Evolutionary conservation across 2,329 filamentous ascomycete genomes (phyloP).

Genomic region (Neurospora crassa): DNA sequence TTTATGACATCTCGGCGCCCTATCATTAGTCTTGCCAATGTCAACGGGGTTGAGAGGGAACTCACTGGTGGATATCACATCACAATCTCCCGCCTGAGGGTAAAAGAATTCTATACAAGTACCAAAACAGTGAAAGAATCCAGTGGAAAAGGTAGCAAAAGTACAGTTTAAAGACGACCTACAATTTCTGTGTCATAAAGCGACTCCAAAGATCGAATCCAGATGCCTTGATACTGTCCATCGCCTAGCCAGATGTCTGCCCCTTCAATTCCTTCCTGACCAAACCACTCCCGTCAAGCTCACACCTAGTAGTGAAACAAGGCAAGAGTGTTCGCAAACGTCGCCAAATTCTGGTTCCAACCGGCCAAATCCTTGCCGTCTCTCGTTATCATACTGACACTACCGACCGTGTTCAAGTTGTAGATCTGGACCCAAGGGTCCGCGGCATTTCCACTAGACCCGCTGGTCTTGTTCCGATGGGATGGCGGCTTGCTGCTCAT

Average conservation of each 20-base stretch:
- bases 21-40: background rate
- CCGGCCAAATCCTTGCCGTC: conserved; percentile 24
- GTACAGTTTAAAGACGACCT: background rate
- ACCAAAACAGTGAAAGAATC: background rate
- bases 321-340: conserved; percentile 26
- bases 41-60: background rate
- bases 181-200: background rate
- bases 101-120: background rate
- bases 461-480: conserved; percentile 3
- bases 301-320: conserved; percentile 14
- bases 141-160: background rate
- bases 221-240: background rate
- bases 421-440: conserved; percentile 23
- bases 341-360: conserved; percentile 27
- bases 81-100: background rate
- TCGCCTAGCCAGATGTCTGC: background rate
- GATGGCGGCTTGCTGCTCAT: conserved; percentile 2
- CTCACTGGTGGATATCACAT: background rate
- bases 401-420: conserved; percentile 33
- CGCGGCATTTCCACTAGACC: background rate
- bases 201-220: background rate
- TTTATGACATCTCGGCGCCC: background rate
- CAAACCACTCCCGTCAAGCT: background rate
- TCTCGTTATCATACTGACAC: conserved; percentile 27
- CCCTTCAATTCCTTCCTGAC: background rate